Base-by-base conservation (phyloP, 2,329 filamentous ascomycete genomes). In the Fusarium transvaalense region DNA sequence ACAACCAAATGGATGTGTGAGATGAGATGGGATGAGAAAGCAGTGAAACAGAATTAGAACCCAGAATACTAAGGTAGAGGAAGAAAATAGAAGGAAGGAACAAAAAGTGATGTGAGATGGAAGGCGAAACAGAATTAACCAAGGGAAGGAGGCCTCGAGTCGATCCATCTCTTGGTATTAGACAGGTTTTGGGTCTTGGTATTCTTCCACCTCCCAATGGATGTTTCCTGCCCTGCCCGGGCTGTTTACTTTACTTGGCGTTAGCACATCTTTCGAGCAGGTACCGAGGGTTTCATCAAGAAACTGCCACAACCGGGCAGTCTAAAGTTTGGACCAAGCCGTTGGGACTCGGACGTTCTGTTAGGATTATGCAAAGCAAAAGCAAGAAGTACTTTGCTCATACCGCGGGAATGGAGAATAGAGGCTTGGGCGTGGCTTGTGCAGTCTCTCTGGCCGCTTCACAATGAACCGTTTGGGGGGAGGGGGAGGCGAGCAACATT, bases 71-170 rank as follows among this genome's bases (percentile, higher is more conserved):
- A n/a, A 52, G 35, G 46, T 21, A 21, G 35, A 62, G 39, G 51
- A 41, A 52, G 35, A 29, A 45, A 38, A 58, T 37, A 35, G 21
- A 50, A 37, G 38, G n/a, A 58, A 39, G 56, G 46, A 42, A 27
- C 21, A 23, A 55, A 43, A 56, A 34, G 27, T 52, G 41, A 48
- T 37, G 35, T 14, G 25, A 51, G 35, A 56, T 37, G 39, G 34
- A 57, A 41, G 41, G 42, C 42, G 42, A 60, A 56, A 41, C 37
- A 60, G 42, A 56, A 56, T 51, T 27, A 50, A 35, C 43, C 42
- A 48, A 66, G 48, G 27, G 55, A 55, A 65, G 55, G 62, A 66
- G 48, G 61, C 61, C 62, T 66, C 61, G 62, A 66, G 63, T 61
- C 43, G 55, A 65, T 64, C 51, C 51, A 34, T 46, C 59, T 56